Evolutionary conservation across 2,329 filamentous ascomycete species (phyloP), one percentile per base, ranked within the genome.

Genomic region (Neocatenulostroma microsporum): DNA sequence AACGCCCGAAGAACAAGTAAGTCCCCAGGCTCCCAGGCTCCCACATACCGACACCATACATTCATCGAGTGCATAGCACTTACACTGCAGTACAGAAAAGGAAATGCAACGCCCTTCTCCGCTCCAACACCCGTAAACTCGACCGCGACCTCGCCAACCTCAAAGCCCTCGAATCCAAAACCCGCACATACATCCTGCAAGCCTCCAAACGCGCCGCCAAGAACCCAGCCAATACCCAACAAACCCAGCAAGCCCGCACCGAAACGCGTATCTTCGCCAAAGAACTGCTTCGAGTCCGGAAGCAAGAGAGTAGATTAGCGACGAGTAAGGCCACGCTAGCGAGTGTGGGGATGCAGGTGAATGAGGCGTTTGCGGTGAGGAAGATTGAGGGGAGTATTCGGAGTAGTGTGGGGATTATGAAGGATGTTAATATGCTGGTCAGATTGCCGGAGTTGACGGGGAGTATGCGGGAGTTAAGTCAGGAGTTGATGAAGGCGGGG

Each of bases 341-440:
- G 58, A 89, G 82, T 49, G 89, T 98, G 28, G 82, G 89, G 63
- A 94, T 96, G 87, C 91, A 96, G 65, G 89, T 98, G 56, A 86
- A 88, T 56, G 89, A 96, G 67, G 88, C 91, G 2, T 96, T 96
- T 62, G 84, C 86, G 2, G 81, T 96, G 53, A 80, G 86, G 50
- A 94, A 94, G 71, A 96, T 98, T 46, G 88, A 96, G 64, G 89
- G 88, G 30, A 87, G 82, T 54, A 87, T 98, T 56, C 76, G 78
- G 49, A 81, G 83, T 27, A 85, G 80, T 51, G 88, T 89, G 7
- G 83, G 84, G 29, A 88, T 98, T 50, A 96, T 98, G 91, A 89
- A 88, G 64, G 87, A 96, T 60, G 86, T 98, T 41, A 96, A 96
- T 62, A 75, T 73, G 12, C 70, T 96, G 18, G 78, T 95, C 33